Evolutionary conservation across 768 basidiomycete genomes (phyloP).

Genomic region (Suillus decipiens): DNA sequence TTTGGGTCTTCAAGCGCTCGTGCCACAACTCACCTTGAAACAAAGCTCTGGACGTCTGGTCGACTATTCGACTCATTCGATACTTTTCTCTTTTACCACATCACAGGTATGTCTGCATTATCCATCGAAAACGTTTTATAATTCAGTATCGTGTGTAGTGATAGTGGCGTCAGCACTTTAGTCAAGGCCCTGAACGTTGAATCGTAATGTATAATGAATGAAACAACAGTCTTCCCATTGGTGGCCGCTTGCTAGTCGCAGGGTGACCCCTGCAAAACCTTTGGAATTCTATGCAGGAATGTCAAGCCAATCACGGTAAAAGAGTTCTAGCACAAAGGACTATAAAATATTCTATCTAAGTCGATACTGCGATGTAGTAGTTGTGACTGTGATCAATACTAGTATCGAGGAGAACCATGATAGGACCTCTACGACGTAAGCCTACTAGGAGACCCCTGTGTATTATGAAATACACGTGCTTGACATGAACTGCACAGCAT

Average conservation of each 20-base stretch:
- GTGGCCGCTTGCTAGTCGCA: not conserved
- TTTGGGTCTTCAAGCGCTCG: not conserved
- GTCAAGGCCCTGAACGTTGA: not conserved
- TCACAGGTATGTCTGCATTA: not conserved
- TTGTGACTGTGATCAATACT: not conserved
- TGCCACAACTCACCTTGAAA: not conserved
- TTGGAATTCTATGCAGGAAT: not conserved
- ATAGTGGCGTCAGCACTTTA: not conserved
- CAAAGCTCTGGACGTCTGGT: not conserved
- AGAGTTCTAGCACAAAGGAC: not conserved
- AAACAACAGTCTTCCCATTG: not conserved
- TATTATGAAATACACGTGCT: conserved; percentile 5
- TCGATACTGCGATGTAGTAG: not conserved
- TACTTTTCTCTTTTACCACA: not conserved
- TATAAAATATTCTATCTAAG: not conserved
- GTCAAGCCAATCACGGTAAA: not conserved
- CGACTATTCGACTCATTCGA: not conserved
- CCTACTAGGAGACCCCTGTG: conserved; percentile 3
- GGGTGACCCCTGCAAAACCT: not conserved
- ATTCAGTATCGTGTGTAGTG: not conserved
- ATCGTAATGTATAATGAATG: not conserved
- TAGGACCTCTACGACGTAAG: too few species aligned
- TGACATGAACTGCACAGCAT: not conserved
- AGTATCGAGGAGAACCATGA: too few species aligned
- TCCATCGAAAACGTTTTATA: not conserved